These are phyloP conservation scores for Fusarium bactridioides DNA, from an alignment of 2,329 filamentous ascomycete genomes.

Conservation along the genomic window DNA sequence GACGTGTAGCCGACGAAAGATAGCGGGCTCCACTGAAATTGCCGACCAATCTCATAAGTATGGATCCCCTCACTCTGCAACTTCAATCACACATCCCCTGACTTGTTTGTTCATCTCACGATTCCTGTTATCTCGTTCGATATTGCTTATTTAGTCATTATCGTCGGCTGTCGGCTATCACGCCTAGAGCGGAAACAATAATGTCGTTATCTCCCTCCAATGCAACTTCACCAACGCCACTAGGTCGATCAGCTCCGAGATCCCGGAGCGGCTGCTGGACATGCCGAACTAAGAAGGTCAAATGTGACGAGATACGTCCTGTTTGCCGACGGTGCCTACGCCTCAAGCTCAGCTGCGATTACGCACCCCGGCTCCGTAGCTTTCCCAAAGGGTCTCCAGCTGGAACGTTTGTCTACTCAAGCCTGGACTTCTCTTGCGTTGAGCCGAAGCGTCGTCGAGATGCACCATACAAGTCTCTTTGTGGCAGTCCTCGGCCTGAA, in stretches of 20 bases:
- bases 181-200: neutral
- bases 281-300: neutral
- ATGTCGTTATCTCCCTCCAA: neutral
- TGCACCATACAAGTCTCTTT: no score
- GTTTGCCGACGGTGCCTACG: neutral
- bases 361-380: neutral
- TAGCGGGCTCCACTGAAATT: neutral
- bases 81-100: neutral
- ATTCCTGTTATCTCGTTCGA: neutral
- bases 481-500: neutral
- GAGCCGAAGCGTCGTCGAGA: rapidly evolving
- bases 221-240: neutral
- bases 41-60: neutral
- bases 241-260: neutral
- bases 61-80: neutral
- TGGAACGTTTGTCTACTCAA: neutral
- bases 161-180: neutral
- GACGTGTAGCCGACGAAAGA: neutral
- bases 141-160: neutral
- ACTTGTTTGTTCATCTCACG: neutral
- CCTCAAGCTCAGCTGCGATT: neutral
- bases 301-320: neutral
- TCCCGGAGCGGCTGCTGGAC: neutral
- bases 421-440: neutral
- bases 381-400: neutral